Conservation (phyloP, 2,329 filamentous ascomycete genomes). For the Rhytidhysteron rufulum region DNA sequence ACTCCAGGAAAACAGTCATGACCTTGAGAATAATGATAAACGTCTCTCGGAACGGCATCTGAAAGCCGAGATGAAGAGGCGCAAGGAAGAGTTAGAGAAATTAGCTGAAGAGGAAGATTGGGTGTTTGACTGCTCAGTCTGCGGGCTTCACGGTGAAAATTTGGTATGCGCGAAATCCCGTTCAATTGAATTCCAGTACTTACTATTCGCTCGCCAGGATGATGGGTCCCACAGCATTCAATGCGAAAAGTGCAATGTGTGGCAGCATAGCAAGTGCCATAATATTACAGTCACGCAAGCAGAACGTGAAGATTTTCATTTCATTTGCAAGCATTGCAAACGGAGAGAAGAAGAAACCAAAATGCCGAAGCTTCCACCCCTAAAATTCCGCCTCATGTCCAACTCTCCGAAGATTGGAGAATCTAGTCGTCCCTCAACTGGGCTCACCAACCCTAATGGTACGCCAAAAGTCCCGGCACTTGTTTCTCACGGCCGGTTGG, state of each 20-base stretch:
- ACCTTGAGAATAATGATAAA: slow-evolving; percentile 40
- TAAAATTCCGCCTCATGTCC: slow-evolving; percentile 56
- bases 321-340: slow-evolving; percentile 76
- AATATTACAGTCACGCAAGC: slow-evolving; percentile 74
- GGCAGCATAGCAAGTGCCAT: slow-evolving; percentile 94
- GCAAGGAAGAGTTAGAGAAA: slow-evolving; percentile 69
- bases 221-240: slow-evolving; percentile 92
- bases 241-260: slow-evolving; percentile 90
- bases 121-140: slow-evolving; percentile 89
- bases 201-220: slow-evolving; percentile 52
- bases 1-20: slow-evolving; percentile 71
- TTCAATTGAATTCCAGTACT: slow-evolving; percentile 3
- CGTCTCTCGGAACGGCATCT: slow-evolving; percentile 75
- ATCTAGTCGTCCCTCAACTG: background rate
- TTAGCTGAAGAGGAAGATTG: slow-evolving; percentile 73
- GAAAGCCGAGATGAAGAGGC: slow-evolving; percentile 77
- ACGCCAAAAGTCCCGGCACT: slow-evolving; percentile 4
- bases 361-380: slow-evolving; percentile 58
- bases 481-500: slow-evolving; percentile 9
- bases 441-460: slow-evolving; percentile 12
- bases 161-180: slow-evolving; percentile 39
- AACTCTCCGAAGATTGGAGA: slow-evolving; percentile 39
- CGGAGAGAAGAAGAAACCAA: slow-evolving; percentile 61
- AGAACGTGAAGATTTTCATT: slow-evolving; percentile 81
- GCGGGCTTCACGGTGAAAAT: slow-evolving; percentile 84